Conservation (phyloP, 148 eudicot species). For the Persicaria maculosa region DNA sequence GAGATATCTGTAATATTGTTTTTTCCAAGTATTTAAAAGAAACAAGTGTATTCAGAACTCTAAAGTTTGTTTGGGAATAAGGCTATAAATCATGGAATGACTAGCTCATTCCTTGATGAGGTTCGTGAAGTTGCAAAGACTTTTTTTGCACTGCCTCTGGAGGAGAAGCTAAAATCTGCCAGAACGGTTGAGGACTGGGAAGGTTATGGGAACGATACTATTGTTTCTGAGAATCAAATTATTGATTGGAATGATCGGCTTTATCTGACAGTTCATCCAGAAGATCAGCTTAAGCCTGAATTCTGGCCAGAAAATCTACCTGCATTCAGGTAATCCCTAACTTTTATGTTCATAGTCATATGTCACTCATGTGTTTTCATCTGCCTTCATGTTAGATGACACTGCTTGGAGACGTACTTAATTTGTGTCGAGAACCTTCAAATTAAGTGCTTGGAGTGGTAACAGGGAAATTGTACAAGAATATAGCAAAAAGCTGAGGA, state of each 20-base stretch:
- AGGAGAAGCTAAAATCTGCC: conserved; percentile 30
- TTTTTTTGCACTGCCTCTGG: conserved; percentile 32
- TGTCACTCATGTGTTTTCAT: background rate
- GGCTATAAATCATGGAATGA: conserved; percentile 38
- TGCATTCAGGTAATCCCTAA: conserved; percentile 22
- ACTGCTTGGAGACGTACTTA: background rate
- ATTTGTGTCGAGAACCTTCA: background rate
- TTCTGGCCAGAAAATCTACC: conserved; percentile 30
- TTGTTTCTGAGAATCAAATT: conserved; percentile 14
- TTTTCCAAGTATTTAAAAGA: background rate
- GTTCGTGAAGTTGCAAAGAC: conserved; percentile 23
- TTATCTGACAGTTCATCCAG: conserved; percentile 24
- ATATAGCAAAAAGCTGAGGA: conserved; percentile 15
- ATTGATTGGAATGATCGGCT: conserved; percentile 37
- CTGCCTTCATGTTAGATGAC: background rate
- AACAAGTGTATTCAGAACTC: background rate
- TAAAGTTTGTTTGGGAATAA: conserved; percentile 7
- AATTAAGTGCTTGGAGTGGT: background rate
- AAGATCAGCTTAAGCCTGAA: conserved; percentile 21
- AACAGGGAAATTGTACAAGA: conserved; percentile 19
- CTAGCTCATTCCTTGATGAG: conserved; percentile 28
- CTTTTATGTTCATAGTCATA: background rate
- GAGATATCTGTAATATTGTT: background rate
- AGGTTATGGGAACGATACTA: conserved; percentile 37
- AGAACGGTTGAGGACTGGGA: conserved; percentile 17